Base-by-base conservation (phyloP, 2,329 filamentous ascomycete genomes). In the Ilyonectria mors-panacis region DNA sequence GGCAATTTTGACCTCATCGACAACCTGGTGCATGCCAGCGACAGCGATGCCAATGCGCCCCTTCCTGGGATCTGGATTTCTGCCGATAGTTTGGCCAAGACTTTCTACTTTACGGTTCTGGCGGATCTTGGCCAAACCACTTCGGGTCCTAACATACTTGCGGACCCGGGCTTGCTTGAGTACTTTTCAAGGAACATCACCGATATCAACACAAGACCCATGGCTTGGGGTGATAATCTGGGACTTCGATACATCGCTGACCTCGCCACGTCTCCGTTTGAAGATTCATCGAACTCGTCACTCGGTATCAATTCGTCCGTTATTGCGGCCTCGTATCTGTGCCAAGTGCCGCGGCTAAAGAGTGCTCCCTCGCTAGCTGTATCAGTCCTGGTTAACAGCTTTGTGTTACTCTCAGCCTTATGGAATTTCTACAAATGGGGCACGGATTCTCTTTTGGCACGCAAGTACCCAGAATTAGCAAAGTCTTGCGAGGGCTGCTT, bases 331-430 rank as follows among this genome's bases (percentile, higher is more conserved):
- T 15, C 59, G 1, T 62, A 62, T 21, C 30, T 62, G 3, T 62
- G 59, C 39, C 50, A 62, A 12, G 59, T 62, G n/a, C 59, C 50
- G 50, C 59, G 42, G 13, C 59, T 62, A 19, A 62, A 62, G 42
- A 30, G 28, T 17, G 21, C 59, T 5, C 26, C 48, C 15, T 33
- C 28, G 3, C 59, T 62, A 6, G 30, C 55, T 8, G 42, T 62
- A 17, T 39, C 59, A 12, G 42, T 62, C 26, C 23, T 62, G 4
- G 50, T 45, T 28, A 42, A 39, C 10, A 21, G 21, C 28, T 12
- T 62, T 13, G 50, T 62, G 7, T 17, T 62, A 19, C 50, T 62
- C 3, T 35, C 28, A 15, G 37, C 59, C 19, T 8, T 62, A 10
- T 62, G 59, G 59, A 44, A 50, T 19, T n/a, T 55, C 17, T 62